Evolutionary conservation across 331 rosid species (phyloP).

Genomic region (Ulmus americana): DNA sequence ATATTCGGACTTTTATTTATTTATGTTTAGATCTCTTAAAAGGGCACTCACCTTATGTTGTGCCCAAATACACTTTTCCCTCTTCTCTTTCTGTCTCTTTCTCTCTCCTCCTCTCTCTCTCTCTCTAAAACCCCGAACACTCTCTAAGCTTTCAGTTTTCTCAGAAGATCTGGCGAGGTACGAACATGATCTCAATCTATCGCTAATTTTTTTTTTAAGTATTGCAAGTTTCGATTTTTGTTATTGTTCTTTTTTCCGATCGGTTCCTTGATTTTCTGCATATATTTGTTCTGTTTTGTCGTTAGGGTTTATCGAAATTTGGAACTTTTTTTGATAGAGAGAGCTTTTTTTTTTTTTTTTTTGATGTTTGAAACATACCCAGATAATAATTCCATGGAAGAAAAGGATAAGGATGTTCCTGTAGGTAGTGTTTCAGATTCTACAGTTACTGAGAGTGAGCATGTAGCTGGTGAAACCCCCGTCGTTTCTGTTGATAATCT

Average conservation of each 20-base stretch:
- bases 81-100: slow-evolving; percentile 1
- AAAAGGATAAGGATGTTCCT: slow-evolving; percentile 33
- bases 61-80: neutral
- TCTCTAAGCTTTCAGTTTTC: slow-evolving; percentile 8
- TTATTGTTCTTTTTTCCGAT: slow-evolving; percentile 15
- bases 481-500: slow-evolving; percentile 18
- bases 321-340: neutral
- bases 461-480: slow-evolving; percentile 32
- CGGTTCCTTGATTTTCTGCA: slow-evolving; percentile 5
- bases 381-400: slow-evolving; percentile 64
- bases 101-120: slow-evolving; percentile 21
- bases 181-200: slow-evolving; percentile 17
- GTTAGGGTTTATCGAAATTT: slow-evolving; percentile 39
- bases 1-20: slow-evolving; percentile 19
- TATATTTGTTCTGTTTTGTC: slow-evolving; percentile 20
- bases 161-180: slow-evolving; percentile 63
- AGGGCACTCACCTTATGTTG: slow-evolving; percentile 2
- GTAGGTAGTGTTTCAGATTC: slow-evolving; percentile 37
- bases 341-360: neutral
- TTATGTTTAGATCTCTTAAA: slow-evolving; percentile 14
- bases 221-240: slow-evolving; percentile 10
- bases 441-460: slow-evolving; percentile 32
- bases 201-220: neutral
- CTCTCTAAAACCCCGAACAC: slow-evolving; percentile 47
- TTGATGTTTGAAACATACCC: slow-evolving; percentile 27